A percentile compares a stretch with the other conserved stretches of the same genome.
phyloP scores from a whole-genome alignment of 164 flowering plant species.

The grape (Vitis vinifera) region ASM3070453v1 NC_081816.1:415001-415500 shows the following conservation, averaged over 20 bases:
- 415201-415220: not conserved
- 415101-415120: not conserved
- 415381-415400: no score
- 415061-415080: not conserved
- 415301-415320: no score
- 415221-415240: not conserved
- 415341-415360: no score
- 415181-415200: not conserved
- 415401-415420: no score
- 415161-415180: not conserved
- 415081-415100: not conserved
- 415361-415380: no score
- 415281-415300: not conserved
- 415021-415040: constrained; percentile 2
- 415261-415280: not conserved
- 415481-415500: no score
- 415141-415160: not conserved
- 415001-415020: not conserved
- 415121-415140: not conserved
- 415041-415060: not conserved
- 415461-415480: no score
- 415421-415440: no score
- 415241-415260: constrained; percentile 1
- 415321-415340: no score
- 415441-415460: no score